Base-by-base conservation (phyloP, 2,329 filamentous ascomycete species). In the Chaetomium sp. region DNA sequence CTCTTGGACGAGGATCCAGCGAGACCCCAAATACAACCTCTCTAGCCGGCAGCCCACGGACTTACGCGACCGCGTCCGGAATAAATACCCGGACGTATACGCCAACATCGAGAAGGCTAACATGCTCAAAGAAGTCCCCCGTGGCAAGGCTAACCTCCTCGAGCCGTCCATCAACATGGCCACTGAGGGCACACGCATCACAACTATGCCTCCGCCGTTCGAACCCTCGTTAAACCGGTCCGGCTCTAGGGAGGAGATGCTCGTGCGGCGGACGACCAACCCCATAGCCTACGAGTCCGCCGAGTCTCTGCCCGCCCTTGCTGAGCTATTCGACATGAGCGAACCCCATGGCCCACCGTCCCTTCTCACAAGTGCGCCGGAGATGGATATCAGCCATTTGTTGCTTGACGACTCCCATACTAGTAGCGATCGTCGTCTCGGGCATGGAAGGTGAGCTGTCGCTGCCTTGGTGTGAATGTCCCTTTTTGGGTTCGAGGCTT, bases 1-100 rank as follows among this genome's bases (percentile, higher is more conserved):
- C 7, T 77, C 81, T 7, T 86, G 84, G 83, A 84, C 82, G 51
- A 81, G 79, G 66, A 86, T 86, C 19, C 82, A 84, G 64, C 75
- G 81, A 38, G 82, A 86, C 57, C 68, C 77, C 11, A 73, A 73
- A 34, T 84, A 82, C 67, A 73, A 81, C 57, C 70, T 86, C n/a
- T 76, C 78, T 4, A 79, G 68, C 56, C 73, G 83, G 45, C 79
- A 84, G 60, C 82, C 83, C 1, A 86, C 82, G 0, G 83, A 86
- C 63, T 67, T 86, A 51, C 74, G 83, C 58, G 83, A 86, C 60
- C 75, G 83, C 27, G 76, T 85, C 36, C 77, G 83, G 44, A 86
- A 86, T 68, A 85, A 83, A 62, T 84, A 83, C 61, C 79, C 81
- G 3, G 76, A 77, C 11, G 77, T 80, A 36, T 85, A 82, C 62